Evolutionary conservation across 345 rosid genomes (phyloP).

Genomic region (Eutrema japonicum): DNA sequence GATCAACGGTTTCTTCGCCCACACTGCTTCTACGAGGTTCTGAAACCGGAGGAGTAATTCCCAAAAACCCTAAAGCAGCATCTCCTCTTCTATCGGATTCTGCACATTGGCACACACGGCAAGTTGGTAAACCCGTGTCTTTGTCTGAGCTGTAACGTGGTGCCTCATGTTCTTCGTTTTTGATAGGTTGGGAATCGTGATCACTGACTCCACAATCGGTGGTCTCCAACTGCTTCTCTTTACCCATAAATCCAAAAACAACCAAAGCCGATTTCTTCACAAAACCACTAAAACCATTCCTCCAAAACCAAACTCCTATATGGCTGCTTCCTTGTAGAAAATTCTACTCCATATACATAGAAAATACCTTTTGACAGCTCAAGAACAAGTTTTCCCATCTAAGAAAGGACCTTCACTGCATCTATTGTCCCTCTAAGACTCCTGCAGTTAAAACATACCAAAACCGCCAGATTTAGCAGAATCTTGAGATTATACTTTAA

Average conservation of each 20-base stretch:
- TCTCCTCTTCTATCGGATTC: slow-evolving; percentile 93
- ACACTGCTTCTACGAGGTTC: slow-evolving; percentile 50
- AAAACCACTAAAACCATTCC: slow-evolving; percentile 23
- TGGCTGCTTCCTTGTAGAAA: not conserved
- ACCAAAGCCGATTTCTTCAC: slow-evolving; percentile 28
- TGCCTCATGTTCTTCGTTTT: slow-evolving; percentile 39
- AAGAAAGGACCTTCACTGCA: slow-evolving; percentile 7
- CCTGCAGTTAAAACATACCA: slow-evolving; percentile 29
- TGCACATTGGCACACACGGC: slow-evolving; percentile 94
- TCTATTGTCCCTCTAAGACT: slow-evolving; percentile 21
- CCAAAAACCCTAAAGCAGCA: slow-evolving; percentile 76
- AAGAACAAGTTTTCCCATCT: slow-evolving; percentile 11
- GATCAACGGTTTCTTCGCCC: slow-evolving; percentile 33
- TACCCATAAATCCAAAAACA: slow-evolving; percentile 40
- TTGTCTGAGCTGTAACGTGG: slow-evolving; percentile 69
- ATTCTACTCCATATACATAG: slow-evolving; percentile 20
- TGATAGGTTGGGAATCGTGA: slow-evolving; percentile 39
- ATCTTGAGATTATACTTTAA: slow-evolving; percentile 7
- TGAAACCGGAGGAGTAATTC: slow-evolving; percentile 58
- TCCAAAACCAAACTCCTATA: not conserved
- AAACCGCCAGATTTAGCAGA: slow-evolving; percentile 19
- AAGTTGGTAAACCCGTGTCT: slow-evolving; percentile 67
- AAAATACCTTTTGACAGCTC: slow-evolving; percentile 16
- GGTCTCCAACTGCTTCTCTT: slow-evolving; percentile 39
- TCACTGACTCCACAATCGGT: slow-evolving; percentile 40